Percentiles rank a stretch among this genome's conserved stretches.
Conservation (phyloP, 192 early-diverging fungal genomes). For the Spizellomyces sp. region DNA sequence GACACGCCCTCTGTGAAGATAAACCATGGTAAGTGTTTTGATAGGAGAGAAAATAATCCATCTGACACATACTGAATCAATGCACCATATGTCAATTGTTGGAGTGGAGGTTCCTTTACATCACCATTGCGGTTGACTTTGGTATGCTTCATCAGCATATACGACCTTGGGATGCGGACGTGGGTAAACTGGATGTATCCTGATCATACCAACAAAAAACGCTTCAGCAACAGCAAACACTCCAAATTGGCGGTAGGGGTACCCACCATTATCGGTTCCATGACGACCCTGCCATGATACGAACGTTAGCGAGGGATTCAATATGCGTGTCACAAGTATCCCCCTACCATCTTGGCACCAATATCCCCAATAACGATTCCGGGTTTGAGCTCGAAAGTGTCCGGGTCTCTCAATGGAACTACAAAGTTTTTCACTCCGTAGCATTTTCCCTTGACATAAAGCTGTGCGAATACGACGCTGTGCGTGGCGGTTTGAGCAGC, state of each 20-base stretch:
- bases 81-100: conserved; percentile 86
- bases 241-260: not conserved
- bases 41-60: too few relatives aligned
- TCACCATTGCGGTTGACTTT: conserved; percentile 77
- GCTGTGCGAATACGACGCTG: conserved; percentile 83
- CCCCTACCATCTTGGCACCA: conserved; percentile 84
- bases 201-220: too few relatives aligned
- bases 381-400: conserved; percentile 77
- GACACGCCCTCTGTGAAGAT: conserved; percentile 47
- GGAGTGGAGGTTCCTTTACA: conserved; percentile 78
- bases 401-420: conserved; percentile 80
- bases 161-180: conserved; percentile 84
- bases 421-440: conserved; percentile 90
- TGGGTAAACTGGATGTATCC: conserved; percentile 88
- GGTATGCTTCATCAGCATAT: conserved; percentile 94
- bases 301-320: not conserved
- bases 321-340: conserved; percentile 34
- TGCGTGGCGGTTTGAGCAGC: conserved; percentile 90
- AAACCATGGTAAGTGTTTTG: too few relatives aligned
- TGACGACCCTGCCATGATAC: conserved; percentile 58
- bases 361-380: conserved; percentile 90
- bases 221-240: not conserved
- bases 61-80: conserved; percentile 66
- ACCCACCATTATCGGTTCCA: conserved; percentile 81
- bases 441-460: conserved; percentile 75